These are phyloP conservation scores for Sporodiniella umbellata DNA, from an alignment of 371 early-diverging fungal genomes.

Conservation along the genomic window DNA sequence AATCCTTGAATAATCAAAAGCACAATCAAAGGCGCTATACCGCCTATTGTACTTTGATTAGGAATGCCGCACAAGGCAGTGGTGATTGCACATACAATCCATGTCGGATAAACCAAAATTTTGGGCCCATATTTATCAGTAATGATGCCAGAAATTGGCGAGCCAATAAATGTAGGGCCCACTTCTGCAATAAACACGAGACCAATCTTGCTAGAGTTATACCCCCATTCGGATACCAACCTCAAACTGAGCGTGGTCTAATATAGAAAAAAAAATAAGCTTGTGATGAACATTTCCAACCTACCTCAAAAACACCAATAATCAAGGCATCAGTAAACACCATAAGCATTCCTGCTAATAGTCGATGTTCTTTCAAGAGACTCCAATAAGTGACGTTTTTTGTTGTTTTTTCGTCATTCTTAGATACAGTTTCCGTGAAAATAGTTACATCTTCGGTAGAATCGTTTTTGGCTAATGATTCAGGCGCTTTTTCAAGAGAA, in stretches of 20 bases:
- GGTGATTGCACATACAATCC: conserved; percentile 20
- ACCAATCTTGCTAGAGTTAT: conserved; percentile 48
- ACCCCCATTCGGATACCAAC: conserved; percentile 35
- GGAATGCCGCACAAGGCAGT: conserved; percentile 39
- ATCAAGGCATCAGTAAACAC: conserved; percentile 19
- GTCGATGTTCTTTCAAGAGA: conserved; percentile 12
- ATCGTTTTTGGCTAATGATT: no score
- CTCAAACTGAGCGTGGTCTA: conserved; percentile 46
- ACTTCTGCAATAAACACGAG: conserved; percentile 50
- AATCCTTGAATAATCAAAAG: conserved; percentile 42
- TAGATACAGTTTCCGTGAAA: neutral
- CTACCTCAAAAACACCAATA: conserved; percentile 25
- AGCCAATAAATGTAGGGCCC: conserved; percentile 38
- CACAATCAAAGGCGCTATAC: conserved; percentile 33
- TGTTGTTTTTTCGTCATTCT: neutral
- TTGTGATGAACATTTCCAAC: no score
- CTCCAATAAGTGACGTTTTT: conserved; percentile 11
- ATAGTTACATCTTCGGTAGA: neutral
- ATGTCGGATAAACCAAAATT: conserved; percentile 23
- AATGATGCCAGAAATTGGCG: conserved; percentile 43
- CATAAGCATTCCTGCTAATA: conserved; percentile 19
- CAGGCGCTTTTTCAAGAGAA: no score
- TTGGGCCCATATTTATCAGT: conserved; percentile 47
- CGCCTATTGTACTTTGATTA: conserved; percentile 25
- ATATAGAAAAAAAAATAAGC: neutral